phyloP scores from a whole-genome alignment of 768 basidiomycete species.

The Auriculariales sp. region DNA sequence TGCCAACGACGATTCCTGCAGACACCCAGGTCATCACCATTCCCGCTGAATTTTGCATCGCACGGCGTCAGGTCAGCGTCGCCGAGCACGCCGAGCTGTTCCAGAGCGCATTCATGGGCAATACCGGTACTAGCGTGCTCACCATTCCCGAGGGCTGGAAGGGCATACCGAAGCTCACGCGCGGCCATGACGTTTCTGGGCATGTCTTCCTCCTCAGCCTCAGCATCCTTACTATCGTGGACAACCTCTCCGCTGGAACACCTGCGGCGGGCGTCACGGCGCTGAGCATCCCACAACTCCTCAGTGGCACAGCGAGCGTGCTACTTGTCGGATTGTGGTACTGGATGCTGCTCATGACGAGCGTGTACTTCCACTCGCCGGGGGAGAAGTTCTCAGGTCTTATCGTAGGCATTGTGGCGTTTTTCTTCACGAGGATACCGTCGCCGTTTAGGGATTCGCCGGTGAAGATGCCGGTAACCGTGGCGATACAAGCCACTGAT shows the following conservation, averaged over 20 bases:
- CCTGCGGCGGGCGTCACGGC: slow-evolving; percentile 6
- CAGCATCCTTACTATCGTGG: slow-evolving; percentile 59
- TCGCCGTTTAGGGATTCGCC: too few relatives aligned
- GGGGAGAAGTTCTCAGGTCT: slow-evolving; percentile 79
- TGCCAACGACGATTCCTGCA: slow-evolving; percentile 22
- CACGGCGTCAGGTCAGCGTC: slow-evolving; percentile 35
- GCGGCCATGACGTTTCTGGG: slow-evolving; percentile 87
- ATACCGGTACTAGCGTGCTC: slow-evolving; percentile 28
- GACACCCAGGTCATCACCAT: slow-evolving; percentile 27
- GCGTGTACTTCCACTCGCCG: slow-evolving; percentile 83
- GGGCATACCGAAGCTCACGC: slow-evolving; percentile 42
- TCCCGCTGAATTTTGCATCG: slow-evolving; percentile 42
- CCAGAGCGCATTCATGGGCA: slow-evolving; percentile 19
- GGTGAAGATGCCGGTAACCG: too few relatives aligned
- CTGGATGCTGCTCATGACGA: slow-evolving; percentile 65
- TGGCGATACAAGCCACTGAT: too few relatives aligned
- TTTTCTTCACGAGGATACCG: too few relatives aligned
- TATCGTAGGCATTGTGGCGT: slow-evolving; percentile 31
- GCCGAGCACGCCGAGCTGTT: slow-evolving; percentile 53
- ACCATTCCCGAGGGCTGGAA: slow-evolving; percentile 10
- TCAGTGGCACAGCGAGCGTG: slow-evolving; percentile 30
- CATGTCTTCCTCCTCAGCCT: slow-evolving; percentile 85
- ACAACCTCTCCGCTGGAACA: slow-evolving; percentile 36
- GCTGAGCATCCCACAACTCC: slow-evolving; percentile 25
- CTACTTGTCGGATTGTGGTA: slow-evolving; percentile 49